These are phyloP conservation scores for Trypanosoma grayi DNA, from an alignment of 208 protist genomes.

Conservation along the genomic window DNA sequence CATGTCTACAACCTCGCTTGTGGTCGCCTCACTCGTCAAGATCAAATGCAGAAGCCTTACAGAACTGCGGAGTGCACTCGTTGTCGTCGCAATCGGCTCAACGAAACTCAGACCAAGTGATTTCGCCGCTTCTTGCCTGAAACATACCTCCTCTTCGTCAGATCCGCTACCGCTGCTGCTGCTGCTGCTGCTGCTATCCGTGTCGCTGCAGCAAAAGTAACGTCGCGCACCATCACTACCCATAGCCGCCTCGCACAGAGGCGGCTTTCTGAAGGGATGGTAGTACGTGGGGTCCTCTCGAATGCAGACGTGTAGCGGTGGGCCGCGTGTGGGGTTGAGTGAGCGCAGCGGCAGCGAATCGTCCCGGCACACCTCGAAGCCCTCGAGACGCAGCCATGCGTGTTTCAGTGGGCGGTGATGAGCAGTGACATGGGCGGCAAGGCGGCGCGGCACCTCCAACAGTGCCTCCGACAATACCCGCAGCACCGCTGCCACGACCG, in stretches of 20 bases:
- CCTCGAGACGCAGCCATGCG: slow-evolving; percentile 35
- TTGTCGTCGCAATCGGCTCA: slow-evolving; percentile 20
- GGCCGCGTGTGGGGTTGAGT: background rate
- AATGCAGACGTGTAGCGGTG: slow-evolving; percentile 34
- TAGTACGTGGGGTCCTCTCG: slow-evolving; percentile 20
- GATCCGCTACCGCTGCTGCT: background rate
- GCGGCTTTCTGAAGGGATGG: background rate
- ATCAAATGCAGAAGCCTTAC: slow-evolving; percentile 21
- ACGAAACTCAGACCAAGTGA: slow-evolving; percentile 18
- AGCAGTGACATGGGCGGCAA: slow-evolving; percentile 25
- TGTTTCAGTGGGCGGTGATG: slow-evolving; percentile 12
- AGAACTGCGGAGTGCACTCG: slow-evolving; percentile 8
- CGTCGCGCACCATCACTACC: background rate
- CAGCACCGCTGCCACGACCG: slow-evolving; percentile 29
- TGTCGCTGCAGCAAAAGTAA: slow-evolving; percentile 27
- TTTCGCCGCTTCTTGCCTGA: background rate
- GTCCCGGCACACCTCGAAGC: slow-evolving; percentile 16
- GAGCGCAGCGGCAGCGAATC: background rate
- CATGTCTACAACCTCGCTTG: too few relatives aligned
- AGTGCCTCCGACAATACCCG: slow-evolving; percentile 32
- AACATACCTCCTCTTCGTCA: background rate
- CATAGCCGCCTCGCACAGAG: background rate
- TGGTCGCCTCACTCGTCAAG: background rate
- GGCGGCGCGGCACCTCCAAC: slow-evolving; percentile 28
- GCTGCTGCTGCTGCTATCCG: slow-evolving; percentile 18